Base-by-base conservation (phyloP, 306 rosid species). In the Cucumis melo region DNA sequence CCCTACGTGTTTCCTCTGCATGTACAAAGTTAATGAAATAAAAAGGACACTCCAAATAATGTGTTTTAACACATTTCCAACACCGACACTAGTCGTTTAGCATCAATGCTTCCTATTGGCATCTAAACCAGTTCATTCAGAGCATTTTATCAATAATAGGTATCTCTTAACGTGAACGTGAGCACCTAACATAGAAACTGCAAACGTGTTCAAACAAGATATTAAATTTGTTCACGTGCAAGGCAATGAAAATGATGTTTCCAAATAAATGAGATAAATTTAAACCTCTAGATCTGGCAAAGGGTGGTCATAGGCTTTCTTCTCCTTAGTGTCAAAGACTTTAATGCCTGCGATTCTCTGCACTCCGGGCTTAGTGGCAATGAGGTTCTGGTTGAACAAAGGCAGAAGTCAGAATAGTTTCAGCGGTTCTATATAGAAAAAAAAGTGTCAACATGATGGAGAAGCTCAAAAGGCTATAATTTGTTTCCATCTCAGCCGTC, bases 361-460 rank as follows among this genome's bases (percentile, higher is more conserved):
- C 76, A 92, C 89, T 83, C 99, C 99, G 32, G 91, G 95, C 85
- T 89, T 90, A 7, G 97, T 87, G 75, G 99, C 93, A 81, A 94
- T 86, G 76, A 92, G 95, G 83, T 90, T 90, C 99, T 94, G 88
- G 86, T 80, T 32, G 83, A 63, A 65, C 59, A 78, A 80, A 71
- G 74, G 64, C 59, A 65, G 64, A n/a, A 55, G 67, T 57, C 54
- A 59, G 38, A 68, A 23, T 51, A 51, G 20, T 32, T 63, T 74
- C 27, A 34, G n/a, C 55, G 10, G 2, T 44, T 44, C 36, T 32
- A 32, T 32, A 32, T n/a, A n/a, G n/a, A 32, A 32, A 59, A 44
- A 44, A 23, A 13, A 29, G n/a, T 32, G 58, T 73, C 20, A 34
- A 34, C 46, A 21, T n/a, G 2, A 46, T 27, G 56, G 39, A 17